A percentile compares a stretch with the other conserved stretches of the same genome.
These are phyloP conservation scores for Trifolium pratense DNA, from an alignment of 306 rosid genomes.

Conservation along the genomic window DNA sequence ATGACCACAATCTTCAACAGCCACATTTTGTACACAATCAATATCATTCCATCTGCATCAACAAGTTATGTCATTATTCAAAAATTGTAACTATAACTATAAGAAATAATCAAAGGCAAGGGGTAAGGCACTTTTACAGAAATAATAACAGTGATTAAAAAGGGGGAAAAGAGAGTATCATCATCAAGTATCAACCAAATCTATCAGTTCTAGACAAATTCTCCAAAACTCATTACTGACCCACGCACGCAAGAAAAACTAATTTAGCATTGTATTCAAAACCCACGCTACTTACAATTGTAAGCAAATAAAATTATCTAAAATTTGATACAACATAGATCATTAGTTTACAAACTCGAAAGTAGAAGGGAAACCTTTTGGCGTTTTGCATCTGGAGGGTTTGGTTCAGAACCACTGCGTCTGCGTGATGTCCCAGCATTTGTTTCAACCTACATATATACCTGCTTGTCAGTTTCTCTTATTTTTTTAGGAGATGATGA, in stretches of 20 bases:
- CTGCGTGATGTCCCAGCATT: conserved; percentile 66
- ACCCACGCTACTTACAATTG: not conserved
- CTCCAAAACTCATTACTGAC: conserved; percentile 9
- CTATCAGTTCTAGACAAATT: conserved; percentile 10
- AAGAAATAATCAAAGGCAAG: conserved; percentile 7
- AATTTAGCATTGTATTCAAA: conserved; percentile 12
- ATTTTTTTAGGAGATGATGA: not conserved
- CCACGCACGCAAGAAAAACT: not conserved
- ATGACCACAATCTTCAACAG: conserved; percentile 38
- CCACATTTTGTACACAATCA: conserved; percentile 17
- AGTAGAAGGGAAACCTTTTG: conserved; percentile 65
- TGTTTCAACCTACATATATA: conserved; percentile 53
- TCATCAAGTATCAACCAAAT: not conserved
- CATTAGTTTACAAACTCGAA: conserved; percentile 34
- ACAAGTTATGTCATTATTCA: conserved; percentile 19
- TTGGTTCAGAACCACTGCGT: conserved; percentile 53
- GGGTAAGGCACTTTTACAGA: not conserved
- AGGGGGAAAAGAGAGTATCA: not conserved
- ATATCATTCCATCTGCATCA: conserved; percentile 60
- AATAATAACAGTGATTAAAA: not conserved
- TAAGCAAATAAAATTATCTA: not conserved
- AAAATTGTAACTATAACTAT: conserved; percentile 22
- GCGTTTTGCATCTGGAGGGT: conserved; percentile 76
- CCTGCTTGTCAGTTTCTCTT: conserved; percentile 32
- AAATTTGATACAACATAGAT: not conserved